Percentiles rank a stretch among this genome's conserved stretches.
These are phyloP conservation scores for Corchorus olitorius DNA, from an alignment of 345 rosid genomes.

Conservation along the genomic window DNA sequence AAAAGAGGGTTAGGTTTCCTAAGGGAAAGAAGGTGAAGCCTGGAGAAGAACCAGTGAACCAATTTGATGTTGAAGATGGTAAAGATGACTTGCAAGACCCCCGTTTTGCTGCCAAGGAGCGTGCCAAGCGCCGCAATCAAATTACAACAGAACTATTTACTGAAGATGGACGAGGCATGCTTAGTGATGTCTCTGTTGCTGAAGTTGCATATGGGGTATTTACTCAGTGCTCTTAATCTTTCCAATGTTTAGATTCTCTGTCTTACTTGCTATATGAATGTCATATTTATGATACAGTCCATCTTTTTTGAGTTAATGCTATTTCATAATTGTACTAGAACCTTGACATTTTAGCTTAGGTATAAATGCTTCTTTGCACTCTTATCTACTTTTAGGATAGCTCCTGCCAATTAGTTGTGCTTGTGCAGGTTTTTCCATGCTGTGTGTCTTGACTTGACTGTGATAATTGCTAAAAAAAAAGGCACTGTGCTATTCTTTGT, in stretches of 20 bases:
- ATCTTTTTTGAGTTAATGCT: not conserved
- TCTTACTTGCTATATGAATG: not conserved
- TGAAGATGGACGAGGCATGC: conserved; percentile 43
- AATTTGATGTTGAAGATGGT: conserved; percentile 40
- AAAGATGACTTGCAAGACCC: conserved; percentile 37
- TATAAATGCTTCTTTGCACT: not conserved
- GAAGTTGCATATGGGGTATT: conserved; percentile 75
- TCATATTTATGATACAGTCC: not conserved
- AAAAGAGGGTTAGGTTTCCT: conserved; percentile 86
- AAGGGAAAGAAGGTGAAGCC: conserved; percentile 86
- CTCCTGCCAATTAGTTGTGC: not conserved
- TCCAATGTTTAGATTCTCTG: not conserved
- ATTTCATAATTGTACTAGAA: not conserved
- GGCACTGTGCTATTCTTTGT: not conserved
- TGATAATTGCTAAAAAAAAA: not conserved
- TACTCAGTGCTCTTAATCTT: not conserved
- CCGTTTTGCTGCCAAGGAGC: conserved; percentile 77
- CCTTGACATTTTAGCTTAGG: not conserved
- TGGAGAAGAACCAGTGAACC: conserved; percentile 40
- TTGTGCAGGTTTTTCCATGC: not conserved
- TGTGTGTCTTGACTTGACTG: not conserved
- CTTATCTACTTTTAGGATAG: not conserved
- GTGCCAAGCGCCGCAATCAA: conserved; percentile 67
- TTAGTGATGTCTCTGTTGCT: conserved; percentile 41
- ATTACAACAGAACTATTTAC: conserved; percentile 52